Conservation (phyloP, 179 eudicot species). For the Beta corolliflora region DNA sequence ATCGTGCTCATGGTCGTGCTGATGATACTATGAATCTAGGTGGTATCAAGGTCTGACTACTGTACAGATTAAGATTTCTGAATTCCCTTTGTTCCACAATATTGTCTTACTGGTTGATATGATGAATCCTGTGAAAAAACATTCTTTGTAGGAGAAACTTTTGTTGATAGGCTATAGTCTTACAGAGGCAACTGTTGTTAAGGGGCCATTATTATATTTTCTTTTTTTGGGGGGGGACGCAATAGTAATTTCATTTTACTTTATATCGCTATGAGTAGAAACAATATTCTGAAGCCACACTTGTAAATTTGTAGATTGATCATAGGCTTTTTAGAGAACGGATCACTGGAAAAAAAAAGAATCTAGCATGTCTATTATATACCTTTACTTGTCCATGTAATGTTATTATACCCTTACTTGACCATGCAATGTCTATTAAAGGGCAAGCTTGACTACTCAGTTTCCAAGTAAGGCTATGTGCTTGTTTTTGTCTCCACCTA, state of each 20-base stretch:
- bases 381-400: too few species aligned
- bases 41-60: constrained; percentile 77
- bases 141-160: neutral
- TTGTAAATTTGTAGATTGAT: neutral
- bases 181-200: too few species aligned
- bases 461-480: too few species aligned
- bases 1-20: constrained; percentile 99
- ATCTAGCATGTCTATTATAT: too few species aligned
- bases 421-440: too few species aligned
- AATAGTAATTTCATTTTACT: neutral
- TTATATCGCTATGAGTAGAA: neutral
- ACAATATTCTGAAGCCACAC: neutral
- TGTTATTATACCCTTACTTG: too few species aligned
- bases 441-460: too few species aligned
- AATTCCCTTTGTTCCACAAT: neutral
- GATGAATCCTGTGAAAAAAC: neutral
- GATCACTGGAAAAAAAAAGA: too few species aligned
- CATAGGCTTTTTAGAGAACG: neutral
- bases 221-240: too few species aligned
- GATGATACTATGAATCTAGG: constrained; percentile 99
- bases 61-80: neutral
- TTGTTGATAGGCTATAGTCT: neutral
- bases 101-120: neutral
- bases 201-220: neutral
- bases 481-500: too few species aligned